Evolutionary conservation across 345 rosid species (phyloP), one percentile per base, ranked within the genome.

Genomic region (Brassica incana): DNA sequence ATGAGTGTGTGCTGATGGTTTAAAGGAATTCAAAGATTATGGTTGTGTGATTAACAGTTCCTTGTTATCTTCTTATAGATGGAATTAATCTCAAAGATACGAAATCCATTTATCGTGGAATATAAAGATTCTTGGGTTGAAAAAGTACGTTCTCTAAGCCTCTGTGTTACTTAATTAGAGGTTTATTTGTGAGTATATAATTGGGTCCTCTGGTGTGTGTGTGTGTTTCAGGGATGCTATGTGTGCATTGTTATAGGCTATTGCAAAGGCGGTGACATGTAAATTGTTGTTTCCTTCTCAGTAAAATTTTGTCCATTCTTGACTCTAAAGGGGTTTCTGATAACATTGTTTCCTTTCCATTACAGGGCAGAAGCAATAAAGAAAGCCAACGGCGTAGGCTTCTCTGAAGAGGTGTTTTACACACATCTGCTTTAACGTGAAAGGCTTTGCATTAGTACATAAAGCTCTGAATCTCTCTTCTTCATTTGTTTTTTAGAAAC

Each of bases 191-290:
- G 30, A 62, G 43, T 68, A 69, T 29, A 1, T 69, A 27, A 75
- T n/a, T 8, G 25, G 48, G 36, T 74, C 33, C 33, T 62, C 12
- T 38, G 75, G 40, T 66, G 29, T 81, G 50, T 40, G 50, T 40
- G 45, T 43, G 77, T 80, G 71, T 80, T 64, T 78, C 87, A 96
- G 99, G 99, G 99, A 66, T 96, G 99, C 89, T 93, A 93, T 73
- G 97, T 93, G 77, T 93, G 99, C 88, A 96, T 96, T 78, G 87
- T 96, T 67, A 88, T 96, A 80, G 98, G 98, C 69, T 96, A 92
- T 74, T 96, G 99, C 77, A 95, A 93, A 88, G 97, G 98, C 81
- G 98, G 99, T 73, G 99, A 96, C 86, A 96, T 96, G 99, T 96
- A 83, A 85, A 88, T 3, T 60, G 81, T 80, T 72, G 72, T 68